Base-by-base conservation (phyloP, 352 stramenopile genomes). In the Lagenidium sp. region DNA sequence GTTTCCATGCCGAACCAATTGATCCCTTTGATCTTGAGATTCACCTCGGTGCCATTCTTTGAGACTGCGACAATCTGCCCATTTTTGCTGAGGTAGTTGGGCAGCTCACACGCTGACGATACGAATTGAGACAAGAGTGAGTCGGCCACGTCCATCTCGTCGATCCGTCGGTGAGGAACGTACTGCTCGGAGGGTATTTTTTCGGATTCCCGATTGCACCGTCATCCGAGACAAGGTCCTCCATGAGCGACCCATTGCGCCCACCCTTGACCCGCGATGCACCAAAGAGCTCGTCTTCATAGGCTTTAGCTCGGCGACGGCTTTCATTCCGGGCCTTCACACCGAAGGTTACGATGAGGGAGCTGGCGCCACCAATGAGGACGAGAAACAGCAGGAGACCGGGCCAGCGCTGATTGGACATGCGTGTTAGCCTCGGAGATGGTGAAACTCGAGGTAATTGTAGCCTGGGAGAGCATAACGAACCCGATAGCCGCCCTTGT, bases 1-100 rank as follows among this genome's bases (percentile, higher is more conserved):
- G 45, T 53, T 34, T 92, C 60, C 74, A 89, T 86, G 41, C 80
- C 80, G 32, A 85, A 76, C 80, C 80, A 92, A 61, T 92, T 92
- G 36, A 92, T 55, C 34, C 77, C 77, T 49, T 93, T 89, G 46
- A 93, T 83, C 53, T 87, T 75, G 20, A 92, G 60, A 38, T 71
- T 68, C 39, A 70, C 73, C 19, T 79, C 63, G 11, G 62, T 71
- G 29, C 66, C 71, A 18, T 76, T 67, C n/a, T 54, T 47, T n/a
- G 75, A 41, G 22, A 79, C 60, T 0, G 77, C 79, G 36, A 73
- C 72, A 42, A 93, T 90, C 40, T 65, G 65, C 29, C 76, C 76
- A 35, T 90, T 70, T 45, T 81, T 85, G 48, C 75, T 90, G 15
- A 83, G 50, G 56, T 78, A 93, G 59, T 93, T 81, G 42, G 79